These are phyloP conservation scores for Cyclocybe cylindracea DNA, from an alignment of 768 basidiomycete species.

Conservation along the genomic window DNA sequence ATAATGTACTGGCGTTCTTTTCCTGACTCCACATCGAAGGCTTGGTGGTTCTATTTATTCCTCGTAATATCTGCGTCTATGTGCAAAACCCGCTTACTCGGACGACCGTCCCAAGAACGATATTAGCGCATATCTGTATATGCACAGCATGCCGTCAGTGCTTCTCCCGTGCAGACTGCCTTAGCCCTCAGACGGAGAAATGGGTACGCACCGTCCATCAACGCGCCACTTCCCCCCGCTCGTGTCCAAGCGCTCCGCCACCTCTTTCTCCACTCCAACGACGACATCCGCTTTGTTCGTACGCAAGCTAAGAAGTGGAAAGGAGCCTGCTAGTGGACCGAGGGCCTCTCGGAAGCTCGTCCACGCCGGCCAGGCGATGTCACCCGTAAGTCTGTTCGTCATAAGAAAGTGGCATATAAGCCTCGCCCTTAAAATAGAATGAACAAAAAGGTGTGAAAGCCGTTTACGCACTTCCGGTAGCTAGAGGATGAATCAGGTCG, in stretches of 20 bases:
- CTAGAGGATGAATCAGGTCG: neutral
- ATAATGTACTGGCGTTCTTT: too few species aligned
- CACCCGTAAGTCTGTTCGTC: slow-evolving; percentile 75
- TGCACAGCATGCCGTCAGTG: neutral
- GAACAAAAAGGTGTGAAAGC: neutral
- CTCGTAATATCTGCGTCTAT: too few species aligned
- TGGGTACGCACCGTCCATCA: slow-evolving; percentile 66
- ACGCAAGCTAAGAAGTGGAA: slow-evolving; percentile 82
- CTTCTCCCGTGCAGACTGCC: neutral
- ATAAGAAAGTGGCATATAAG: neutral
- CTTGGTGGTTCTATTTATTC: too few species aligned
- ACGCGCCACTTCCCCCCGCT: slow-evolving; percentile 74
- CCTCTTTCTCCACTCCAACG: slow-evolving; percentile 72
- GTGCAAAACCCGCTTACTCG: too few species aligned
- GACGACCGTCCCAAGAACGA: slow-evolving; percentile 37
- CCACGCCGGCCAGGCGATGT: slow-evolving; percentile 83
- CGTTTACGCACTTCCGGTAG: slow-evolving; percentile 71
- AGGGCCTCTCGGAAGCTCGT: slow-evolving; percentile 75
- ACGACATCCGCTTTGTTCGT: slow-evolving; percentile 97
- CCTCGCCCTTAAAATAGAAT: neutral
- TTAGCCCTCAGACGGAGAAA: neutral
- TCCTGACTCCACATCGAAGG: too few species aligned
- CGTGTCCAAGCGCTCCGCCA: slow-evolving; percentile 67
- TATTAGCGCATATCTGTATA: slow-evolving; percentile 43
- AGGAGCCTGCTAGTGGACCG: slow-evolving; percentile 78